Percentiles rank a stretch among this genome's conserved stretches.
Evolutionary conservation across 768 basidiomycete genomes (phyloP).

Genomic region (Russula griseocarnosa): DNA sequence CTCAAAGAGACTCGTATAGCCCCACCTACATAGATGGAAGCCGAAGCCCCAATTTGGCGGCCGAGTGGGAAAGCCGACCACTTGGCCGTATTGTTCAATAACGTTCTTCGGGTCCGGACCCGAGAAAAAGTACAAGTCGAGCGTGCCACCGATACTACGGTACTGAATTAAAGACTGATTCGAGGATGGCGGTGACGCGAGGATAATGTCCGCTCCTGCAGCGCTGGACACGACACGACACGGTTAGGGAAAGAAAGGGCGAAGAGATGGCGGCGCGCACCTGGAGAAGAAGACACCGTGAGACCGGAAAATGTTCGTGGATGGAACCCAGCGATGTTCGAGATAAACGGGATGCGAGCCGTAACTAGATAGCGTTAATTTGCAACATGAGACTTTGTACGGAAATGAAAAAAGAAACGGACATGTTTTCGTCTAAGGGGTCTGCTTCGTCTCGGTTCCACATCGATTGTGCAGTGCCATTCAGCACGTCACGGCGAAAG

Average conservation of each 20-base stretch:
- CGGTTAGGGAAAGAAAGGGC: not conserved
- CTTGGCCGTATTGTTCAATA: conserved; percentile 63
- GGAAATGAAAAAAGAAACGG: conserved; percentile 30
- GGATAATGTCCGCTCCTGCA: conserved; percentile 65
- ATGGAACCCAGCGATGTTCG: conserved; percentile 62
- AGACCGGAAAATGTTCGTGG: conserved; percentile 49
- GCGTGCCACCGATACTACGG: conserved; percentile 65
- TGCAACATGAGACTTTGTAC: conserved; percentile 2
- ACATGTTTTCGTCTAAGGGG: conserved; percentile 66
- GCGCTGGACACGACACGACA: conserved; percentile 40
- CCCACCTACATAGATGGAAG: conserved; percentile 69
- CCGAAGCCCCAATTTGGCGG: conserved; percentile 75
- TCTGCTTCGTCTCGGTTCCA: conserved; percentile 64
- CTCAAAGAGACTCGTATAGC: conserved; percentile 51
- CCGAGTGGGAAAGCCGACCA: conserved; percentile 67
- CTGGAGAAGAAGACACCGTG: conserved; percentile 77
- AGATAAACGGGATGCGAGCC: conserved; percentile 71
- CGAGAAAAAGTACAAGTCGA: conserved; percentile 75
- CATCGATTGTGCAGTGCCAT: conserved; percentile 61
- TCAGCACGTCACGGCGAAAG: conserved; percentile 55
- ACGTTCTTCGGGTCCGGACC: conserved; percentile 51
- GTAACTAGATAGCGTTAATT: conserved; percentile 42
- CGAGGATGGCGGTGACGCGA: conserved; percentile 54
- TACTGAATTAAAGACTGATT: conserved; percentile 66
- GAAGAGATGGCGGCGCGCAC: conserved; percentile 35